Percentiles rank a stretch among this genome's conserved stretches.
Evolutionary conservation across 257 asterid species (phyloP).

Genomic region (Echium plantagineum): DNA sequence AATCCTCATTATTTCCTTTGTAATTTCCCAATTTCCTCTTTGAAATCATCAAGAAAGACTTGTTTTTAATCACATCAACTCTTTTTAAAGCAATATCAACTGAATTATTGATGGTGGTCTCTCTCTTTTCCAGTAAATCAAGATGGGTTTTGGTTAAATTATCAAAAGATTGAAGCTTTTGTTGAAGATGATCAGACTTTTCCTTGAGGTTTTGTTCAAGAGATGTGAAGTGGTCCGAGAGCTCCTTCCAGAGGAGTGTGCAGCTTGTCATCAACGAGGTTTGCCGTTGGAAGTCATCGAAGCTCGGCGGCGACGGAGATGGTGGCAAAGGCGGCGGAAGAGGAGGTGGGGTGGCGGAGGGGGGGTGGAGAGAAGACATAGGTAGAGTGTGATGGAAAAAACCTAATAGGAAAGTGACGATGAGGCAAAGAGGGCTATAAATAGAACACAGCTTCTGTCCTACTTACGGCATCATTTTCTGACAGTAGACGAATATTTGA

Average conservation of each 20-base stretch:
- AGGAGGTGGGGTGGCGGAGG: slow-evolving; percentile 52
- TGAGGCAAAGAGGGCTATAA: no score
- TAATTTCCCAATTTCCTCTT: not conserved
- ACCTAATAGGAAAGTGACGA: no score
- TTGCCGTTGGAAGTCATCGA: slow-evolving; percentile 96
- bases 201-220: slow-evolving; percentile 72
- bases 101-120: slow-evolving; percentile 47
- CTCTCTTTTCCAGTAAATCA: slow-evolving; percentile 55
- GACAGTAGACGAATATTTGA: no score
- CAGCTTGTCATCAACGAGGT: slow-evolving; percentile 97
- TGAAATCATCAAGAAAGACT: slow-evolving; percentile 8
- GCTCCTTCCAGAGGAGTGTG: slow-evolving; percentile 96
- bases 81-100: slow-evolving; percentile 38
- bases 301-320: slow-evolving; percentile 48
- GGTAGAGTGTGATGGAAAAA: no score
- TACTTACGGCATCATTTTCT: no score
- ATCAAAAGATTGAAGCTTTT: slow-evolving; percentile 41
- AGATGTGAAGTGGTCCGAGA: slow-evolving; percentile 85
- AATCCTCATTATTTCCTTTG: no score
- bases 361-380: slow-evolving; percentile 47
- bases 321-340: slow-evolving; percentile 14
- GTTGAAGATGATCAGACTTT: slow-evolving; percentile 58
- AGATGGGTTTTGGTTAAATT: slow-evolving; percentile 45
- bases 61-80: slow-evolving; percentile 17
- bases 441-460: no score